phyloP scores from a whole-genome alignment of 768 basidiomycete species.

The Arthromyces matolae region DNA sequence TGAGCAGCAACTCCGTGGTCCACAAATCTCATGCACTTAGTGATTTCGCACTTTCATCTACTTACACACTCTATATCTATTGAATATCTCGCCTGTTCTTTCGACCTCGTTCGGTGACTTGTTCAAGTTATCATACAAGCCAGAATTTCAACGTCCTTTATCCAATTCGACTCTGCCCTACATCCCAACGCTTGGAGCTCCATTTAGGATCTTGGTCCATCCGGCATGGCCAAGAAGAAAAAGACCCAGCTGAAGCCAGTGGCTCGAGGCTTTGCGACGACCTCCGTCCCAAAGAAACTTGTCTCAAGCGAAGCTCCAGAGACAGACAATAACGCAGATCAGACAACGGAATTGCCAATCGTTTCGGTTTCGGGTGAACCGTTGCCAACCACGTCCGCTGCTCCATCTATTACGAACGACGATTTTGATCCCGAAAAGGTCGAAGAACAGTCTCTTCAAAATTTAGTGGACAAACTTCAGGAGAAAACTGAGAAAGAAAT shows the following conservation, averaged over 20 bases:
- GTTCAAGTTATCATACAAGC: not conserved
- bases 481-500: slow-evolving; percentile 90
- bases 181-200: no score
- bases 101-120: not conserved
- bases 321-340: slow-evolving; percentile 17
- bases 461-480: slow-evolving; percentile 75
- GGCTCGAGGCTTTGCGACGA: slow-evolving; percentile 75
- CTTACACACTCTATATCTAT: slow-evolving; percentile 13
- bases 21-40: slow-evolving; percentile 18
- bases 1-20: slow-evolving; percentile 17
- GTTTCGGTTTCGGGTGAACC: not conserved
- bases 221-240: slow-evolving; percentile 77
- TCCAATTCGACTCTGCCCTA: not conserved
- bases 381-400: slow-evolving; percentile 1
- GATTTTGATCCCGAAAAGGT: slow-evolving; percentile 35
- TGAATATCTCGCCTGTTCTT: slow-evolving; percentile 7
- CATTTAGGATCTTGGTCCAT: slow-evolving; percentile 22
- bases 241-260: slow-evolving; percentile 76
- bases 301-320: slow-evolving; percentile 25
- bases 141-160: not conserved
- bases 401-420: slow-evolving; percentile 18
- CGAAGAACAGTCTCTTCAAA: slow-evolving; percentile 61
- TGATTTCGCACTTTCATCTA: slow-evolving; percentile 6
- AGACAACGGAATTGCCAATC: slow-evolving; percentile 7
- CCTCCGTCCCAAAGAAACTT: slow-evolving; percentile 77